Conservation (phyloP, 208 protist genomes). For the Leishmania arabica region DNA sequence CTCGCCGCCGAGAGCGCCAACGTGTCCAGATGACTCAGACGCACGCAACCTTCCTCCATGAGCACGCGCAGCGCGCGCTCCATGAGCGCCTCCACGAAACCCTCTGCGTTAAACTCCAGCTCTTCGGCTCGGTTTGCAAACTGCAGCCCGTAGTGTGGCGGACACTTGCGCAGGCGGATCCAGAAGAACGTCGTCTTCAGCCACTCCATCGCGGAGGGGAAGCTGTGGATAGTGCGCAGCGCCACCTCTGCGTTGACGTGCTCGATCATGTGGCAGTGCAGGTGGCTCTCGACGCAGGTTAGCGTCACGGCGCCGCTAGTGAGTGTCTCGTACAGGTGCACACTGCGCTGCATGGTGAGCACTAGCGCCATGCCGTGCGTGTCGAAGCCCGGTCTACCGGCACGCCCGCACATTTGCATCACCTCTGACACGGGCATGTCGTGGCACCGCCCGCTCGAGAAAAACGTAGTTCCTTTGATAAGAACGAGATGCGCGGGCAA, state of each 20-base stretch:
- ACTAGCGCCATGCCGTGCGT: constrained; percentile 85
- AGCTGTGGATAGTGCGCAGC: constrained; percentile 87
- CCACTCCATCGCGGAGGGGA: constrained; percentile 78
- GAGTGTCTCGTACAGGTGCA: constrained; percentile 64
- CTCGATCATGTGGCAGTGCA: constrained; percentile 90
- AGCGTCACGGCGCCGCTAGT: constrained; percentile 33
- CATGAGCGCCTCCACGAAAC: constrained; percentile 70
- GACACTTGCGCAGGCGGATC: constrained; percentile 72
- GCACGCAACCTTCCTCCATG: constrained; percentile 57
- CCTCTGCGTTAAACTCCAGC: constrained; percentile 44
- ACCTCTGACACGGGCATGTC: constrained; percentile 98
- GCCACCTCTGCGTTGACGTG: constrained; percentile 95
- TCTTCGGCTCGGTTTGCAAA: constrained; percentile 54
- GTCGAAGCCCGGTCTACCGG: constrained; percentile 90
- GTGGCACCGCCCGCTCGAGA: constrained; percentile 90
- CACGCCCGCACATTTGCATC: constrained; percentile 98
- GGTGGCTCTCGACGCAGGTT: constrained; percentile 65
- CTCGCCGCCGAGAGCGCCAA: not conserved
- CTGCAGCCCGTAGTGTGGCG: constrained; percentile 74
- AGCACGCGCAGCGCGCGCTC: constrained; percentile 63
- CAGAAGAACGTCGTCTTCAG: constrained; percentile 92
- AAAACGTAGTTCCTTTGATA: constrained; percentile 99
- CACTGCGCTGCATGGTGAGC: constrained; percentile 77
- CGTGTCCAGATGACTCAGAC: constrained; percentile 1
- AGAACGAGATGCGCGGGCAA: constrained; percentile 93